Percentiles rank a stretch among this genome's conserved stretches.
Conservation (phyloP, 495 filamentous ascomycete species). For the Clavariopsis aquatica region DNA sequence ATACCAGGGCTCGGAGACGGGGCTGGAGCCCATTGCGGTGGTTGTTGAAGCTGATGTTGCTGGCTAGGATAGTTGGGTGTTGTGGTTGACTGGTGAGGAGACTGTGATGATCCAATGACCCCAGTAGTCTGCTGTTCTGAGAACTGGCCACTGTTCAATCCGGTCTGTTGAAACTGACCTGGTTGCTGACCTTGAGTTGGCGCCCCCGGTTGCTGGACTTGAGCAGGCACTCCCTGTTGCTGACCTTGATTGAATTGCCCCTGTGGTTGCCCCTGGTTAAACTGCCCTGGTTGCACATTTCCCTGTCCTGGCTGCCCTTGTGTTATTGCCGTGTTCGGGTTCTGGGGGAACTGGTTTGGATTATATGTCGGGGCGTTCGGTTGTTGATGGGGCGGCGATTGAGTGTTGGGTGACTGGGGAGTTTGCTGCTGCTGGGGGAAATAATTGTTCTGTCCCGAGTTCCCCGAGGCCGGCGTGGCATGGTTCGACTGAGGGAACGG, state of each 20-base stretch:
- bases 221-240: not conserved
- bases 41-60: constrained; percentile 10
- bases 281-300: not conserved
- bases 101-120: constrained; percentile 10
- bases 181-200: not conserved
- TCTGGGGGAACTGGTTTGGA: constrained; percentile 19
- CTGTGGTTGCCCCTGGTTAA: not conserved
- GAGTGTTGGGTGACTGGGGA: constrained; percentile 2
- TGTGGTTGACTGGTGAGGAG: not conserved
- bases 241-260: constrained; percentile 11
- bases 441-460: constrained; percentile 33
- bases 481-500: constrained; percentile 25
- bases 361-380: constrained; percentile 5
- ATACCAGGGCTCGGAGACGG: not conserved
- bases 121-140: constrained; percentile 24
- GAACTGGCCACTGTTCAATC: constrained; percentile 2
- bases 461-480: constrained; percentile 23
- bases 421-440: constrained; percentile 25
- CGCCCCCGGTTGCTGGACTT: constrained; percentile 21
- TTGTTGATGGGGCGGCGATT: constrained; percentile 12
- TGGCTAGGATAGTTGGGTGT: constrained; percentile 3
- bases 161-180: not conserved
- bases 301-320: constrained; percentile 2
- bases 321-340: not conserved
- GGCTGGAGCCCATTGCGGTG: constrained; percentile 19